phyloP scores from a whole-genome alignment of 306 rosid species.

The Begonia fuchsioides region DNA sequence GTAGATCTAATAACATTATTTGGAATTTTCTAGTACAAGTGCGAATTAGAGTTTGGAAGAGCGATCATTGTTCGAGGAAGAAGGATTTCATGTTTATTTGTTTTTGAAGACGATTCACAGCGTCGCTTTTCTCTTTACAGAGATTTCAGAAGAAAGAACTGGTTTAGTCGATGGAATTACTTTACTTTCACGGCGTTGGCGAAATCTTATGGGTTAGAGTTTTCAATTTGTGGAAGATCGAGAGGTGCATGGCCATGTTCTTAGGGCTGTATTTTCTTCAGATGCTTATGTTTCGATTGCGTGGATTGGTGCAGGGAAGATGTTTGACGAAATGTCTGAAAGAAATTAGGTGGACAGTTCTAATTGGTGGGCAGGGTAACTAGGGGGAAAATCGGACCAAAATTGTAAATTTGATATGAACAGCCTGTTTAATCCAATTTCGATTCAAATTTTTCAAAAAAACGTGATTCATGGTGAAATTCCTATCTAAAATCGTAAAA shows the following conservation, averaged over 20 bases:
- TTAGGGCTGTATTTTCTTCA: conserved; percentile 30
- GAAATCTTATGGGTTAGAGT: conserved; percentile 28
- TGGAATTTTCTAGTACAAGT: too few relatives aligned
- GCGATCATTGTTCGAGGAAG: conserved; percentile 20
- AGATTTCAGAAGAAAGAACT: conserved; percentile 19
- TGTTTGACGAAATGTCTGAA: conserved; percentile 48
- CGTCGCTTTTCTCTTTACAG: conserved; percentile 31
- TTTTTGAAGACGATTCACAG: conserved; percentile 29
- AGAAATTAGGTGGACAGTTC: conserved; percentile 44
- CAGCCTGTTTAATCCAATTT: too few relatives aligned
- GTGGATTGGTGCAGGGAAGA: conserved; percentile 36
- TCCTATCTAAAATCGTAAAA: too few relatives aligned
- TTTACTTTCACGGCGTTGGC: conserved; percentile 30
- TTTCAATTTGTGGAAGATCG: conserved; percentile 25
- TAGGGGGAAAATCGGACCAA: too few relatives aligned
- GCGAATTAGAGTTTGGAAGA: too few relatives aligned
- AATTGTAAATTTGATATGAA: too few relatives aligned
- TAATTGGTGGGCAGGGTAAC: conserved; percentile 57
- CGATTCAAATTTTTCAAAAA: too few relatives aligned
- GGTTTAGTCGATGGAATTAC: conserved; percentile 23
- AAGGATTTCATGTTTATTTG: conserved; percentile 34
- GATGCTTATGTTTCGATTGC: conserved; percentile 45
- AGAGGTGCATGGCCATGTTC: conserved; percentile 29
- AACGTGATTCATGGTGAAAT: too few relatives aligned
- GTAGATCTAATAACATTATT: too few relatives aligned